Conservation (phyloP, 2,329 filamentous ascomycete genomes). For the Clarireedia sp. region DNA sequence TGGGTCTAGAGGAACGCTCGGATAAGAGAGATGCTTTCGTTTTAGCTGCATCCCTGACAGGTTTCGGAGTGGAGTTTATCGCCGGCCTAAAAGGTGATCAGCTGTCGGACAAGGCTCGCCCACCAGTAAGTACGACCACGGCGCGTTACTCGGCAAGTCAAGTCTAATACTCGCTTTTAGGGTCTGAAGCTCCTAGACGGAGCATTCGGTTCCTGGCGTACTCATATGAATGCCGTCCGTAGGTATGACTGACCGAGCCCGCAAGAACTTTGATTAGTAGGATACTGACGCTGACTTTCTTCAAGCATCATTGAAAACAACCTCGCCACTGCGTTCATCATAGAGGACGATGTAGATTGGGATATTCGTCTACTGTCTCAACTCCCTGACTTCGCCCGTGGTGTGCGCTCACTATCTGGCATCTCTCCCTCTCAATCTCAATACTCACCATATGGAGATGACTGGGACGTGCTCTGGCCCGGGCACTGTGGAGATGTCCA, state of each 20-base stretch:
- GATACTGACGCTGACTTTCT: not conserved
- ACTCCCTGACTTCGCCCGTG: slow-evolving; percentile 26
- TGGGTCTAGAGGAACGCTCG: slow-evolving; percentile 38
- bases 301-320: slow-evolving; percentile 16
- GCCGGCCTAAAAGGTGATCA: slow-evolving; percentile 35
- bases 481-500: slow-evolving; percentile 31
- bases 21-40: slow-evolving; percentile 42
- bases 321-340: slow-evolving; percentile 31
- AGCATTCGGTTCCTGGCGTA: slow-evolving; percentile 35
- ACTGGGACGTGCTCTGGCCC: slow-evolving; percentile 33
- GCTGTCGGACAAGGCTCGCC: slow-evolving; percentile 35
- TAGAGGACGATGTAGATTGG: slow-evolving; percentile 39
- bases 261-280: no score
- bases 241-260: slow-evolving; percentile 12
- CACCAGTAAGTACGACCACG: slow-evolving; percentile 19
- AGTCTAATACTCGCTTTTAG: not conserved
- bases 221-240: slow-evolving; percentile 33
- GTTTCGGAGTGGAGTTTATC: slow-evolving; percentile 36
- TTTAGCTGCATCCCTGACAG: slow-evolving; percentile 35
- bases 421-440: slow-evolving; percentile 8
- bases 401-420: slow-evolving; percentile 9
- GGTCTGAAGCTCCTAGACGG: slow-evolving; percentile 4
- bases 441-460: slow-evolving; percentile 27
- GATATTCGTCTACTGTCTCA: slow-evolving; percentile 32
- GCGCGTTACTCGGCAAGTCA: no score